These are phyloP conservation scores for Fraxinus baroniana DNA, from an alignment of 305 asterid species.

Conservation along the genomic window DNA sequence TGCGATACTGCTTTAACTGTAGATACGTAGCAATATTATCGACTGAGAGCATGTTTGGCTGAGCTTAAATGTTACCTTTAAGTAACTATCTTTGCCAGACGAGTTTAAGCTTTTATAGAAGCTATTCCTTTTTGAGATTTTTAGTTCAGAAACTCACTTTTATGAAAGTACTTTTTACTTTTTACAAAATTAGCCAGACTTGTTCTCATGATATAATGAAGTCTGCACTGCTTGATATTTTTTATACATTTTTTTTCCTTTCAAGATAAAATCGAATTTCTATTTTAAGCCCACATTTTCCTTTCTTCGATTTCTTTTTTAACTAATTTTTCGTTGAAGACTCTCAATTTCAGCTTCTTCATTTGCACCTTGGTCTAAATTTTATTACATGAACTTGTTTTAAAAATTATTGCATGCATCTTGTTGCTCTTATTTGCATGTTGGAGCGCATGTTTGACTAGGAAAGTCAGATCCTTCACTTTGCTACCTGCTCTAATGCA, in stretches of 20 bases:
- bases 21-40: background rate
- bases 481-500: slow-evolving; percentile 36
- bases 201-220: background rate
- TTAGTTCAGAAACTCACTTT: background rate
- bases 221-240: background rate
- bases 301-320: background rate
- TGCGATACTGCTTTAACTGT: background rate
- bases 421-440: background rate
- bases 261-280: background rate
- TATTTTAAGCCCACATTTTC: background rate
- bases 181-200: background rate
- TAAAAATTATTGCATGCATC: background rate
- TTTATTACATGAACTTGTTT: background rate
- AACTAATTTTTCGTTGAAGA: background rate
- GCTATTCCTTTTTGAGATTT: background rate
- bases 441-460: background rate
- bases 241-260: background rate
- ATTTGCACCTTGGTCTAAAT: background rate
- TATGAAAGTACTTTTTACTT: background rate
- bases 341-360: background rate
- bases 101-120: background rate
- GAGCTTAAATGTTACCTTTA: background rate
- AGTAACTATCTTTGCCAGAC: background rate
- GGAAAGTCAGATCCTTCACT: background rate
- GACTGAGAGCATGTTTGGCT: background rate